Evolutionary conservation across 805 yeast genomes (phyloP).

Genomic region (Cyberlindnera maclurae): DNA sequence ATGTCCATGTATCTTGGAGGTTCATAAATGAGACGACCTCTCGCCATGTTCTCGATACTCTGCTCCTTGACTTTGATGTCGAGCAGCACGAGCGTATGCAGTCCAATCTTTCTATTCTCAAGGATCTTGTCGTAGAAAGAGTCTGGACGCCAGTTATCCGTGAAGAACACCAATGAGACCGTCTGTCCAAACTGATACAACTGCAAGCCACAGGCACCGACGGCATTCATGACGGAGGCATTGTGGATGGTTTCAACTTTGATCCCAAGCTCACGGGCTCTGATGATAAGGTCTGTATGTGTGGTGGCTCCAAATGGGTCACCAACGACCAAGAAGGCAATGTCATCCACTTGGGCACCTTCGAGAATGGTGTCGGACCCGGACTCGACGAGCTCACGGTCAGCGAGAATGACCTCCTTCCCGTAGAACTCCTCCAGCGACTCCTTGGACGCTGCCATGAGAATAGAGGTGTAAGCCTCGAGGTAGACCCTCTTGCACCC

Average conservation of each 20-base stretch:
- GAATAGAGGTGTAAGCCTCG: slow-evolving; percentile 91
- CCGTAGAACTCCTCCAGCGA: slow-evolving; percentile 82
- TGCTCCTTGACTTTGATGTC: slow-evolving; percentile 98
- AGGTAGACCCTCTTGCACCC: slow-evolving; percentile 85
- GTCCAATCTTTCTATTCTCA: slow-evolving; percentile 86
- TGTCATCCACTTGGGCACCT: slow-evolving; percentile 71
- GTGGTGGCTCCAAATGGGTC: slow-evolving; percentile 98
- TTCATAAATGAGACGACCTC: slow-evolving; percentile 87
- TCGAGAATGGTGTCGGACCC: slow-evolving; percentile 79
- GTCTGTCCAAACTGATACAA: slow-evolving; percentile 95
- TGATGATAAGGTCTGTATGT: slow-evolving; percentile 85
- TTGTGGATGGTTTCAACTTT: slow-evolving; percentile 81
- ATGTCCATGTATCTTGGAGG: slow-evolving; percentile 97
- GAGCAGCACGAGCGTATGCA: slow-evolving; percentile 80
- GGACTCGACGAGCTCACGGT: slow-evolving; percentile 87
- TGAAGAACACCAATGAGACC: slow-evolving; percentile 92
- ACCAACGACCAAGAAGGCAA: slow-evolving; percentile 94
- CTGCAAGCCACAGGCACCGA: slow-evolving; percentile 96
- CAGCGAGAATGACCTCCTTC: slow-evolving; percentile 78
- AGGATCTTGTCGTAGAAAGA: slow-evolving; percentile 82
- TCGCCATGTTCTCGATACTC: slow-evolving; percentile 86
- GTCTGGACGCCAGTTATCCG: slow-evolving; percentile 94
- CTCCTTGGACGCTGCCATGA: slow-evolving; percentile 83
- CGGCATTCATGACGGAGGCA: slow-evolving; percentile 97
- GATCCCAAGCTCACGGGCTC: slow-evolving; percentile 83